Percentiles rank a stretch among this genome's conserved stretches.
Evolutionary conservation across 345 rosid genomes (phyloP).

Genomic region (Pistacia vera): DNA sequence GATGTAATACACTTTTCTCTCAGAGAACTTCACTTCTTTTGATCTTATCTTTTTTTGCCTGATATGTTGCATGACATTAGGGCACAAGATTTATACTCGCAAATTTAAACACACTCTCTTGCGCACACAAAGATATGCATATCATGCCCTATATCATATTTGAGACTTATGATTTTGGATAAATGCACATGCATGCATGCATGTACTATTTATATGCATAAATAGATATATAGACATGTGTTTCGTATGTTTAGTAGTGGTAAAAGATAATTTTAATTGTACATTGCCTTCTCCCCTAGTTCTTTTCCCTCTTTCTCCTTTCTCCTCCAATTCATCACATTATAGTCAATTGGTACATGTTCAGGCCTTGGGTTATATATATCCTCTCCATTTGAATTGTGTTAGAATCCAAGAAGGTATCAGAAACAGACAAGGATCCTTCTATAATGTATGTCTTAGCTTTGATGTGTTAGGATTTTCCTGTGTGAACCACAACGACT

Average conservation of each 20-base stretch:
- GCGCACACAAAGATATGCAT: background rate
- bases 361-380: slow-evolving; percentile 4
- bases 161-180: too few relatives aligned
- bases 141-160: too few relatives aligned
- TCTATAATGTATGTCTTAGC: background rate
- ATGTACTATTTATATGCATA: background rate
- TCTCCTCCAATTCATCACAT: background rate
- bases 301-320: background rate
- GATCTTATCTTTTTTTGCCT: background rate
- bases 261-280: background rate
- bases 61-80: slow-evolving; percentile 5
- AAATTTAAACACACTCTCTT: background rate
- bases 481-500: background rate
- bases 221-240: background rate
- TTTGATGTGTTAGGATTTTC: background rate
- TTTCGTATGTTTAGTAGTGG: background rate
- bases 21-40: slow-evolving; percentile 17
- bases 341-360: slow-evolving; percentile 3
- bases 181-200: background rate
- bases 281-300: background rate
- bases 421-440: background rate
- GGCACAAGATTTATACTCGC: background rate
- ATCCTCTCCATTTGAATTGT: background rate
- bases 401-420: background rate
- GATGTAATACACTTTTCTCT: slow-evolving; percentile 61